Evolutionary conservation across 176 grass and related monocot species (phyloP).

Genomic region (Zea luxurians): DNA sequence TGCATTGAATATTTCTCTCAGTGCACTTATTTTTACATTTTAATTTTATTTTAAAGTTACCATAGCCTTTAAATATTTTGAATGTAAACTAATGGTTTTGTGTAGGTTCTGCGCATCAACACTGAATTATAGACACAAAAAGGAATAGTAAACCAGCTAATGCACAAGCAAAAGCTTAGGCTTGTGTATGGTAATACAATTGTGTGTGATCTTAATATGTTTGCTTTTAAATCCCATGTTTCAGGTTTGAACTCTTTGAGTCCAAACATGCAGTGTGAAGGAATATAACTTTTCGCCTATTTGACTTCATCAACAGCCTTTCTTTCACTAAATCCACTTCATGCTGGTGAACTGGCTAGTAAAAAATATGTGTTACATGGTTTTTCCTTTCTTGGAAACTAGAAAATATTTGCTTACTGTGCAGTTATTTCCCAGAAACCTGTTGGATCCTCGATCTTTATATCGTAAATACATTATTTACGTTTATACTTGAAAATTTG

Average conservation of each 20-base stretch:
- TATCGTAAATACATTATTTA: conserved; percentile 17
- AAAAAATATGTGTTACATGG: conserved; percentile 2
- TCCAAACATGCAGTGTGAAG: not conserved
- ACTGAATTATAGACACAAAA: not conserved
- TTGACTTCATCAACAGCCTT: not conserved
- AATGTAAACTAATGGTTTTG: conserved; percentile 12
- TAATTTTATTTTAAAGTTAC: conserved; percentile 11
- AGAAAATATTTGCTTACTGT: conserved; percentile 1
- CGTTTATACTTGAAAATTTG: conserved; percentile 7
- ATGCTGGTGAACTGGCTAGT: not conserved
- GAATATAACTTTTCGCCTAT: not conserved
- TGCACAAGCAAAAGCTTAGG: conserved; percentile 2
- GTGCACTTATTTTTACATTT: not conserved
- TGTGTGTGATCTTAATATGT: not conserved
- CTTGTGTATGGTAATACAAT: conserved; percentile 21
- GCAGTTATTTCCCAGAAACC: conserved; percentile 15
- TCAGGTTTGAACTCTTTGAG: not conserved
- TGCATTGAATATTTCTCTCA: not conserved
- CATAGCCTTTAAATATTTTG: conserved; percentile 1
- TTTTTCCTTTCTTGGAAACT: not conserved
- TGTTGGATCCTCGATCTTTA: conserved; percentile 8
- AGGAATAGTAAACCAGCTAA: not conserved
- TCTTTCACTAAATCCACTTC: conserved; percentile 1
- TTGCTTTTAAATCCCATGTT: not conserved
- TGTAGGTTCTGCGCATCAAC: not conserved